Percentiles rank a stretch among this genome's conserved stretches.
Evolutionary conservation across 495 filamentous ascomycete genomes (phyloP).

Genomic region (Penicillium samsonianum): DNA sequence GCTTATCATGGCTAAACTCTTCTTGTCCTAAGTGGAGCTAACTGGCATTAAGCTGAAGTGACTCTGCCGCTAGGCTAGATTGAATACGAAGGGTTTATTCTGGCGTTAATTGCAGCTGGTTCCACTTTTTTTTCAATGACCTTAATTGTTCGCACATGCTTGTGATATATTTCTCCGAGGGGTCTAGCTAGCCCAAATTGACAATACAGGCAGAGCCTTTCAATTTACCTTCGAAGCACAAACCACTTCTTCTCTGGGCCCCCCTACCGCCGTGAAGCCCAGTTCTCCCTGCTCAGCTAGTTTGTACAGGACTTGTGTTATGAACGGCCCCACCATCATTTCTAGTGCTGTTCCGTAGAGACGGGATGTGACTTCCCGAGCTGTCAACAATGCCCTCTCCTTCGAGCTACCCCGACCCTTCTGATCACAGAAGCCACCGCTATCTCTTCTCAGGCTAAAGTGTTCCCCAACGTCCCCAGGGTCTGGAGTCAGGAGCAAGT

Average conservation of each 20-base stretch:
- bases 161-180: not conserved
- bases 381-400: conserved; percentile 1
- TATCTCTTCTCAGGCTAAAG: too few relatives aligned
- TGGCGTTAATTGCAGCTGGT: not conserved
- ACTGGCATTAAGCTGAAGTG: too few relatives aligned
- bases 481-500: too few relatives aligned
- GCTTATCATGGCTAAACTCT: too few relatives aligned
- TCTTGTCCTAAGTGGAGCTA: too few relatives aligned
- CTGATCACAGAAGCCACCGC: too few relatives aligned
- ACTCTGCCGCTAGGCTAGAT: not conserved
- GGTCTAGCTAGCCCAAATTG: not conserved
- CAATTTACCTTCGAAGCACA: conserved; percentile 8
- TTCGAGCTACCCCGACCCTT: not conserved
- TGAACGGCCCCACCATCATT: not conserved
- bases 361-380: not conserved
- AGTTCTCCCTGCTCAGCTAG: conserved; percentile 1
- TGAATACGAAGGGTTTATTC: not conserved
- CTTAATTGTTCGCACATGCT: not conserved
- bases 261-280: not conserved
- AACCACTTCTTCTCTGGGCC: conserved; percentile 1
- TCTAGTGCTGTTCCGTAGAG: not conserved
- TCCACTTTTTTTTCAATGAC: not conserved
- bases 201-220: not conserved
- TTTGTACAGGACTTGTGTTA: conserved; percentile 1
- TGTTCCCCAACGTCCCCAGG: too few relatives aligned